These are phyloP conservation scores for Agaricales sp. DNA, from an alignment of 1,284 basidiomycete genomes.

Conservation along the genomic window DNA sequence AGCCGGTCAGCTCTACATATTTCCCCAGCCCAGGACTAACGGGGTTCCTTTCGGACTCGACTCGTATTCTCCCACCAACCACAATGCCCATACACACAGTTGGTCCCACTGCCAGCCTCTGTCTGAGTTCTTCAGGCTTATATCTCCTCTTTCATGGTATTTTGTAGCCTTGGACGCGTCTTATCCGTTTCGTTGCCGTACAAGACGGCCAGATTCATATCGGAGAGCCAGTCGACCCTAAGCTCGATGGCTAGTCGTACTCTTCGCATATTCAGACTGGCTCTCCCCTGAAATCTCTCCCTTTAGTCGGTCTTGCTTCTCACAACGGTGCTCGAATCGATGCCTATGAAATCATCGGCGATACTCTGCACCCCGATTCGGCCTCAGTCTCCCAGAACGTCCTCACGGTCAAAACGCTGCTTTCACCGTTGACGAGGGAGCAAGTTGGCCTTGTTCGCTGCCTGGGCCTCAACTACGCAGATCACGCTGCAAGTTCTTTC, in stretches of 20 bases:
- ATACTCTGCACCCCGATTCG: constrained; percentile 49
- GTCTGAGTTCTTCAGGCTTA: no score
- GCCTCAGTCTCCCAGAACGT: constrained; percentile 49
- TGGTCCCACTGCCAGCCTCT: no score
- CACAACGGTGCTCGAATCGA: constrained; percentile 42
- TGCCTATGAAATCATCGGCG: constrained; percentile 60
- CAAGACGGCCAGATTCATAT: constrained; percentile 68
- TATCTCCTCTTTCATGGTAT: neutral
- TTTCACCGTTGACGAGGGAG: constrained; percentile 58
- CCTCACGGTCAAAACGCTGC: constrained; percentile 59
- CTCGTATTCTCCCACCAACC: no score
- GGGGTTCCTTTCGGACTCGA: no score
- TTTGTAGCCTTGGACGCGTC: constrained; percentile 63
- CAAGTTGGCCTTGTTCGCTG: constrained; percentile 65
- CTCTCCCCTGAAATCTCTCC: neutral
- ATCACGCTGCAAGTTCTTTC: constrained; percentile 55
- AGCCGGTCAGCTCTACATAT: no score
- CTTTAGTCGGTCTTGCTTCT: constrained; percentile 57
- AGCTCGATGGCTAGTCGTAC: constrained; percentile 46
- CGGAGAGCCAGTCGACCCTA: constrained; percentile 64
- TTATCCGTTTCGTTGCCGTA: constrained; percentile 76
- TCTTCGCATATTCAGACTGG: neutral
- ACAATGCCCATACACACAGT: neutral
- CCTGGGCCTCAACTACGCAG: constrained; percentile 72
- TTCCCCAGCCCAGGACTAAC: no score